phyloP scores from a whole-genome alignment of 2,329 filamentous ascomycete species.

The Neoascochyta sp. region DNA sequence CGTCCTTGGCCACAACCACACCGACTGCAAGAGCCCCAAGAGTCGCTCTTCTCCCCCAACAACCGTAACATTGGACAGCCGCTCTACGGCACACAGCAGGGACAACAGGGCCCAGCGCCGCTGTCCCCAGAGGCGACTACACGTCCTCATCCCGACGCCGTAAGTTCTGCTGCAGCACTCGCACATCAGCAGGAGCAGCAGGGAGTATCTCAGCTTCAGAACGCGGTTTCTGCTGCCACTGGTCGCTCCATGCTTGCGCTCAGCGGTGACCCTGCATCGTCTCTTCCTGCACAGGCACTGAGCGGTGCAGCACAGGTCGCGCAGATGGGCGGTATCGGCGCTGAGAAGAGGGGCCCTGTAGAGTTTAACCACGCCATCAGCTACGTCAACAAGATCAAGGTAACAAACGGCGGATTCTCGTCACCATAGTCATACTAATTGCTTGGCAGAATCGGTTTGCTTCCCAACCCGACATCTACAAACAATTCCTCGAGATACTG shows the following conservation, averaged over 20 bases:
- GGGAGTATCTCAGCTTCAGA: conserved; percentile 63
- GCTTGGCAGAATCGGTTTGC: conserved; percentile 92
- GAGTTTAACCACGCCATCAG: conserved; percentile 99
- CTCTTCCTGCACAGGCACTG: conserved; percentile 55
- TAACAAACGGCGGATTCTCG: too few relatives aligned
- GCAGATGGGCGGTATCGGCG: conserved; percentile 50
- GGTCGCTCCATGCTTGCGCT: conserved; percentile 53
- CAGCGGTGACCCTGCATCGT: conserved; percentile 45
- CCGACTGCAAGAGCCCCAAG: conserved; percentile 30
- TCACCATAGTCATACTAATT: conserved; percentile 8
- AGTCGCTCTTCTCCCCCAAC: conserved; percentile 44
- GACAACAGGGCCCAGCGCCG: conserved; percentile 30
- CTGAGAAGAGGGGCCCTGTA: conserved; percentile 85
- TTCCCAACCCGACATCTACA: conserved; percentile 96
- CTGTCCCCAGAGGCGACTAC: conserved; percentile 37
- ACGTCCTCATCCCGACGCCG: conserved; percentile 37
- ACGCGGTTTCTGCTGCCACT: conserved; percentile 58
- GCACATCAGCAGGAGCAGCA: conserved; percentile 63
- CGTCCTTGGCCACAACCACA: conserved; percentile 41
- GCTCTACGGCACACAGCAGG: conserved; percentile 36
- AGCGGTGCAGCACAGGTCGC: conserved; percentile 60
- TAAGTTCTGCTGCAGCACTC: conserved; percentile 43
- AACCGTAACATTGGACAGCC: conserved; percentile 42
- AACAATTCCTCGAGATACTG: conserved; percentile 95
- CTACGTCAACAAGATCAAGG: conserved; percentile 99